Evolutionary conservation across 176 grass and related monocot genomes (phyloP).

Genomic region (Bolboschoenus planiculmis): DNA sequence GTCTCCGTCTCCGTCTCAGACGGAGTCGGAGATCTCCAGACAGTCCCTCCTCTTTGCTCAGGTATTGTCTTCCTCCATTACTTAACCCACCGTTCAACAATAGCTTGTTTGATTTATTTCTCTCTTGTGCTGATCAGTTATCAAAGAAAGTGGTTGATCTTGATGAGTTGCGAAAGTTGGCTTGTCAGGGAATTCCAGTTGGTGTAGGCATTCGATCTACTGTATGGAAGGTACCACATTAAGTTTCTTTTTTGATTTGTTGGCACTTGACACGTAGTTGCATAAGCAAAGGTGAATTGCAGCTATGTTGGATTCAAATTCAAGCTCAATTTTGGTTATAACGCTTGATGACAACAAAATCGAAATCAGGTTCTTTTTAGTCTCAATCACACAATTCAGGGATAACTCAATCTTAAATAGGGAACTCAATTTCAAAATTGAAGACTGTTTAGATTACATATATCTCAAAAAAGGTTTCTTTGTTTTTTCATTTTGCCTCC

Average conservation of each 20-base stretch:
- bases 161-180: slow-evolving; percentile 62
- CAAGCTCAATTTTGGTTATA: neutral
- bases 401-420: neutral
- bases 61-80: slow-evolving; percentile 6
- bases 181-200: slow-evolving; percentile 64
- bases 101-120: neutral
- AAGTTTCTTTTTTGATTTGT: neutral
- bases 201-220: slow-evolving; percentile 59
- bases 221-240: slow-evolving; percentile 64
- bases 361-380: neutral
- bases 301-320: neutral
- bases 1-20: neutral
- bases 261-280: neutral
- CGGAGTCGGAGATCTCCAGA: slow-evolving; percentile 54
- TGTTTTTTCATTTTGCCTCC: neutral
- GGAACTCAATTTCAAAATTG: neutral
- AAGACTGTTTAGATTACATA: too few species aligned
- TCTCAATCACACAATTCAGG: neutral
- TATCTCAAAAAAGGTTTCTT: neutral
- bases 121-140: slow-evolving; percentile 34
- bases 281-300: neutral
- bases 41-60: slow-evolving; percentile 71
- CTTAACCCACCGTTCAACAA: neutral
- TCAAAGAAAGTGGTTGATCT: slow-evolving; percentile 78
- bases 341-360: neutral